A percentile compares a stretch with the other conserved stretches of the same genome.
These are phyloP conservation scores for Stipa capillata DNA, from an alignment of 176 grass and related monocot genomes.

Conservation along the genomic window DNA sequence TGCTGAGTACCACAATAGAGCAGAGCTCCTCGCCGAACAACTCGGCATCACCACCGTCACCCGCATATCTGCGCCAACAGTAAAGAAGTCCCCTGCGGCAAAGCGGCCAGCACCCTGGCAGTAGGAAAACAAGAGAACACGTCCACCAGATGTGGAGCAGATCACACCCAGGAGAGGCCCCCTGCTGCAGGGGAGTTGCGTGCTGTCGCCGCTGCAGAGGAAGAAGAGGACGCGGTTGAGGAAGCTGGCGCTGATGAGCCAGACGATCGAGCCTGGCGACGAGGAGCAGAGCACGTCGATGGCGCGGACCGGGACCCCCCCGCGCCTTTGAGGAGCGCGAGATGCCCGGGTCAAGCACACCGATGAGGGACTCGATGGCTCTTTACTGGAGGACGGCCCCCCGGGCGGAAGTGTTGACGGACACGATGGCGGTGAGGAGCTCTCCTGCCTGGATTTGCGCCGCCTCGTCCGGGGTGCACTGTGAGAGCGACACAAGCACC, in stretches of 20 bases:
- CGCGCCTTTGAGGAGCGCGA: constrained; percentile 48
- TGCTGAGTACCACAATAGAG: too few species aligned
- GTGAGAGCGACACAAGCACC: constrained; percentile 39
- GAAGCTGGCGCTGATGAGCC: constrained; percentile 46
- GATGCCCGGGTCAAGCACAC: constrained; percentile 26
- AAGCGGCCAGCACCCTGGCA: too few species aligned
- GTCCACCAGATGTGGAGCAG: too few species aligned
- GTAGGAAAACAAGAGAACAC: too few species aligned
- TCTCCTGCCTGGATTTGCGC: constrained; percentile 50
- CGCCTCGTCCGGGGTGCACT: constrained; percentile 28
- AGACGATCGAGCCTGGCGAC: neutral
- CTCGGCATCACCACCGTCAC: too few species aligned
- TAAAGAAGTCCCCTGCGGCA: too few species aligned
- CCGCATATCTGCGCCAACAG: too few species aligned
- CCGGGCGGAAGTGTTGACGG: neutral
- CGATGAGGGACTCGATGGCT: constrained; percentile 36
- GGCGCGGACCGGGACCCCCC: constrained; percentile 49
- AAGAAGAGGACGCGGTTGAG: constrained; percentile 45
- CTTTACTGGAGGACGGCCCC: constrained; percentile 7
- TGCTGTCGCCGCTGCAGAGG: constrained; percentile 34
- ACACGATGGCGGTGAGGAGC: constrained; percentile 38
- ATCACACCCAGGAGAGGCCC: too few species aligned
- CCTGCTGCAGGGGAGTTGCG: too few species aligned
- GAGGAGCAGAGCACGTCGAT: constrained; percentile 51
- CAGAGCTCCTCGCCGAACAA: too few species aligned